Evolutionary conservation across 129 eudicot species (phyloP), one percentile per base, ranked within the genome.

Genomic region (Pseudognaphalium luteoalbum): DNA sequence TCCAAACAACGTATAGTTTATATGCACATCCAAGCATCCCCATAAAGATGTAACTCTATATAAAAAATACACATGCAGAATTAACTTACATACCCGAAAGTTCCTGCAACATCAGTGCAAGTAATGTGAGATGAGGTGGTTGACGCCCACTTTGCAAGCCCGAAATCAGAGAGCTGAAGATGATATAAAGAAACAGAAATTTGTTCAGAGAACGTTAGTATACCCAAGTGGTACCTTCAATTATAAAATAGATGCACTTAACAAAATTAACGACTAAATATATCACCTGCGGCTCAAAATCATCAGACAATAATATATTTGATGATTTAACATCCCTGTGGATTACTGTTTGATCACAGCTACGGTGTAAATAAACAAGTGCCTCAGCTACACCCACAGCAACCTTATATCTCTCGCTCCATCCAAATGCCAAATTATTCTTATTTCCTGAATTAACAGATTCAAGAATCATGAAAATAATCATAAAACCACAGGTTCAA

Each of bases 291-390:
- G 98, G 98, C 80, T 94, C 98, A 71, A 80, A 94, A 82, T 88
- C 89, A 79, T 87, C 93, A 37, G 98, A 88, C 32, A 94, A 93
- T 62, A 94, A 90, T 54, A 94, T 86, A 74, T 94, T 94, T 75
- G 98, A 94, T 76, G 98, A 91, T 79, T 94, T 94, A 33, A 94
- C 96, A 86, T 94, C 98, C 75, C 98, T 82, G 73, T 94, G 98
- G 57, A 94, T 89, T 50, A 94, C 87, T 32, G 91, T 78, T 60
- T 79, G 80, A 66, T 66, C 81, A 78, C 83, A 82, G 71, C 11
- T 72, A 68, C 57, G 59, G 70, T 88, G 93, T 32, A 88, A 78
- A 84, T 83, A 87, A 66, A 81, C 82, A n/a, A 82, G 81, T 44
- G 90, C 90, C 73, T 88, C 87, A 0, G 93, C 93, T 47, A 86